Evolutionary conservation across 1,284 basidiomycete species (phyloP).

Genomic region (Ceratobasidium sp.): DNA sequence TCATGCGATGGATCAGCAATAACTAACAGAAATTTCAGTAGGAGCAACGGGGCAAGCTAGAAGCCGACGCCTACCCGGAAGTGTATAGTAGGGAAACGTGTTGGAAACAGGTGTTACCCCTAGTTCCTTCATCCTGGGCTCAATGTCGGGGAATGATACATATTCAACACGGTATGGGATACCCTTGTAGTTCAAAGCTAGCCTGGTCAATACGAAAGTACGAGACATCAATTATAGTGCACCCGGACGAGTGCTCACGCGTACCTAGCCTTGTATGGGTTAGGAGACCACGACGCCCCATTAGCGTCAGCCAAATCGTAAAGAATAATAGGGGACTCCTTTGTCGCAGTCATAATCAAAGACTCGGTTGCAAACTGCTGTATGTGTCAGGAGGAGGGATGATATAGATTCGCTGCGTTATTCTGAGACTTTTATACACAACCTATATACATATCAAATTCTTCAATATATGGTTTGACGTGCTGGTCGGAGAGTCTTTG

Average conservation of each 20-base stretch:
- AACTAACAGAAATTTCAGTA: slow-evolving; percentile 7
- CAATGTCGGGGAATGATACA: slow-evolving; percentile 43
- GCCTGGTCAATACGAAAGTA: slow-evolving; percentile 17
- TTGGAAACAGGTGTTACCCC: slow-evolving; percentile 15
- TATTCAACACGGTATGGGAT: slow-evolving; percentile 44
- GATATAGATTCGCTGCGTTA: no score
- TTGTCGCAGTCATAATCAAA: background rate
- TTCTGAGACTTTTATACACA: no score
- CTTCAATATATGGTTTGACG: no score
- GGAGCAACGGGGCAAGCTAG: slow-evolving; percentile 44
- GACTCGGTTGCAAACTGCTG: no score
- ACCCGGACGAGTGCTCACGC: background rate
- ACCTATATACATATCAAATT: no score
- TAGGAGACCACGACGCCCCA: slow-evolving; percentile 4
- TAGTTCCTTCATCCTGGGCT: slow-evolving; percentile 37
- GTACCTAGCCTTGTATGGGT: slow-evolving; percentile 10
- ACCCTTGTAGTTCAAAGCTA: slow-evolving; percentile 43
- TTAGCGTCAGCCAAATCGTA: slow-evolving; percentile 10
- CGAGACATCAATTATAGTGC: background rate
- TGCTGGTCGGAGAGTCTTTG: no score
- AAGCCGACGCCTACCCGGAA: slow-evolving; percentile 13
- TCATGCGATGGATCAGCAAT: slow-evolving; percentile 36
- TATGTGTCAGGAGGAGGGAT: no score
- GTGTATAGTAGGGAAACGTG: slow-evolving; percentile 11
- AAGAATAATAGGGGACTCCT: slow-evolving; percentile 11